Evolutionary conservation across 495 filamentous ascomycete genomes (phyloP), one percentile per base, ranked within the genome.

Genomic region (Penicillium canescens): DNA sequence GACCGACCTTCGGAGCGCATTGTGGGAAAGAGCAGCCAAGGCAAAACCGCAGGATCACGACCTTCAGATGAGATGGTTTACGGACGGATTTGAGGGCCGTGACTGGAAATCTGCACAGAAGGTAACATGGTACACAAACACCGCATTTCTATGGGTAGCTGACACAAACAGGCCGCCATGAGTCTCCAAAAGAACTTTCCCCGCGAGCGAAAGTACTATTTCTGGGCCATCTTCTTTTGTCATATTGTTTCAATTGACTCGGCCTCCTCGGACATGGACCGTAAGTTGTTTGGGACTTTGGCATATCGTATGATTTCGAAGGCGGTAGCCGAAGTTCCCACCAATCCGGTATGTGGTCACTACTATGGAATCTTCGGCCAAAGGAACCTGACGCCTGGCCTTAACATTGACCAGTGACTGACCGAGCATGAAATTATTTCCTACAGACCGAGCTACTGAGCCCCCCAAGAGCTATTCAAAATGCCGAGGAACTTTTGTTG

Each of bases 301-400:
- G 82, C 82, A 12, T 85, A 82, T 60, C 78, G 80, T 40, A 81
- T 83, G 74, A 67, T 80, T n/a, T 76, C 76, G 2, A 84, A 84
- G 55, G 78, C 82, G 21, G 79, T 72, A 5, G 70, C 68, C 6
- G 81, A 80, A 42, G 77, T 80, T 36, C 76, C 81, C 12, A 52
- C 68, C 39, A 70, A 78, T 55, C 69, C 70, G 54, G 73, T 77
- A 75, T 55, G 68, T 50, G 34, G 23, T 49, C 13, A 8, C 48
- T 24, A 21, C 33, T 21, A 50, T 24, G 26, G 13, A n/a, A 39
- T 14, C 5, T 23, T 9, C 31, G 23, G 24, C 3, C 4, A 14
- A 40, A 20, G 9, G 6, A 8, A 8, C 9, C 4, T 31, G 35
- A n/a, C 3, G 11, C 0, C 10, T 13, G 24, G n/a, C 35, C 10